Conservation (phyloP, 345 rosid genomes). For the Euphorbia tirucalli region DNA sequence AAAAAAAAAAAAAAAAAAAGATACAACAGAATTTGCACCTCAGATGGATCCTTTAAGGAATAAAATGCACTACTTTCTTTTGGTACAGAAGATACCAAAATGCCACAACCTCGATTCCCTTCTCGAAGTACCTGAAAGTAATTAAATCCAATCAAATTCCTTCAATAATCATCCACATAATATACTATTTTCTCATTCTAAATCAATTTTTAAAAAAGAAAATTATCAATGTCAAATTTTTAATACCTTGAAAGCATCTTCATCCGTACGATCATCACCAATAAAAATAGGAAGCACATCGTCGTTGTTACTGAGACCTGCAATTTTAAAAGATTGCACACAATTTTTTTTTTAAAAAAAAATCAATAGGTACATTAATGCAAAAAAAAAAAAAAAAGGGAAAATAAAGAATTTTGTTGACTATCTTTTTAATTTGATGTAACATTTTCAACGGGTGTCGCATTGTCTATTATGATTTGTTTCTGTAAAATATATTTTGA, state of each 20-base stretch:
- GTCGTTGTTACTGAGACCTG: conserved; percentile 61
- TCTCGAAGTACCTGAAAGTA: conserved; percentile 55
- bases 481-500: no score
- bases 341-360: no score
- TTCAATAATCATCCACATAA: no score
- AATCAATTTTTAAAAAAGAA: no score
- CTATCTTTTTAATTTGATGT: no score
- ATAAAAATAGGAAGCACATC: conserved; percentile 83
- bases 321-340: not conserved
- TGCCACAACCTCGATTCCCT: conserved; percentile 66
- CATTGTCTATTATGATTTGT: no score
- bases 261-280: conserved; percentile 88
- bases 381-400: not conserved
- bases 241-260: conserved; percentile 87
- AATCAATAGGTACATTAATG: no score
- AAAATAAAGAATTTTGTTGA: no score
- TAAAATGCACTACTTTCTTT: conserved; percentile 74
- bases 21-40: conserved; percentile 44
- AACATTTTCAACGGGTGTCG: no score
- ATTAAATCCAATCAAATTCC: not conserved
- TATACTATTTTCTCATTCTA: no score
- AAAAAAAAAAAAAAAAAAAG: not conserved
- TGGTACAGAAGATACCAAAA: conserved; percentile 74
- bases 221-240: no score
- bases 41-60: conserved; percentile 75